Evolutionary conservation across 371 early-diverging fungal genomes (phyloP).

Genomic region (Capniomyces stellatus): DNA sequence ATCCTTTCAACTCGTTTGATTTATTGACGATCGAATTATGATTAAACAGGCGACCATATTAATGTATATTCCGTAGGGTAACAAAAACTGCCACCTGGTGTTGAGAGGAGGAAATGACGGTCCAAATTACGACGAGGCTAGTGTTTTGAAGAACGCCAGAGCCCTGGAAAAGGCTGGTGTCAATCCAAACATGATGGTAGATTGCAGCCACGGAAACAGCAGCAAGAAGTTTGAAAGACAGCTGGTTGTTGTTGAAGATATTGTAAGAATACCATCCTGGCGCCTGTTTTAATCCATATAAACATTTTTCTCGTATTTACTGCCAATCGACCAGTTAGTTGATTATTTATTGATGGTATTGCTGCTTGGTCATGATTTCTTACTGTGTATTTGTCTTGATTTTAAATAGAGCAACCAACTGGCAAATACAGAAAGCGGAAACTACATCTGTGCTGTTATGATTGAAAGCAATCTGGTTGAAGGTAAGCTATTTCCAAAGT

Average conservation of each 20-base stretch:
- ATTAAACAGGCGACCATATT: too few species aligned
- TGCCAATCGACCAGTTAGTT: background rate
- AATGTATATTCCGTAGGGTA: too few species aligned
- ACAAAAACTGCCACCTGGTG: constrained; percentile 50
- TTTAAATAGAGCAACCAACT: constrained; percentile 21
- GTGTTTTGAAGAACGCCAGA: constrained; percentile 32
- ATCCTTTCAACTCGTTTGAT: too few species aligned
- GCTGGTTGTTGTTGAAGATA: constrained; percentile 53
- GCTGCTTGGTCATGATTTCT: background rate
- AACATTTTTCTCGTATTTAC: background rate
- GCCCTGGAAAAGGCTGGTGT: constrained; percentile 25
- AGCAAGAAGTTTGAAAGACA: constrained; percentile 62
- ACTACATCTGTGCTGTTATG: constrained; percentile 61
- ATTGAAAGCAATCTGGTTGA: constrained; percentile 80
- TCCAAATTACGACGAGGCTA: constrained; percentile 60
- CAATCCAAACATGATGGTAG: constrained; percentile 65
- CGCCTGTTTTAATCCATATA: constrained; percentile 35
- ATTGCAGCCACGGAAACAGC: constrained; percentile 86
- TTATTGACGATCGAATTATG: too few species aligned
- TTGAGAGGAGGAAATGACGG: constrained; percentile 63
- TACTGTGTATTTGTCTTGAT: background rate
- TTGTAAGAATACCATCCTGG: constrained; percentile 40
- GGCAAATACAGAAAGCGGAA: constrained; percentile 17
- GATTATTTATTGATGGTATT: background rate
- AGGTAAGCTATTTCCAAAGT: constrained; percentile 23